A percentile compares a stretch with the other conserved stretches of the same genome.
These are phyloP conservation scores for Corylus avellana DNA, from an alignment of 306 rosid genomes.

Conservation along the genomic window DNA sequence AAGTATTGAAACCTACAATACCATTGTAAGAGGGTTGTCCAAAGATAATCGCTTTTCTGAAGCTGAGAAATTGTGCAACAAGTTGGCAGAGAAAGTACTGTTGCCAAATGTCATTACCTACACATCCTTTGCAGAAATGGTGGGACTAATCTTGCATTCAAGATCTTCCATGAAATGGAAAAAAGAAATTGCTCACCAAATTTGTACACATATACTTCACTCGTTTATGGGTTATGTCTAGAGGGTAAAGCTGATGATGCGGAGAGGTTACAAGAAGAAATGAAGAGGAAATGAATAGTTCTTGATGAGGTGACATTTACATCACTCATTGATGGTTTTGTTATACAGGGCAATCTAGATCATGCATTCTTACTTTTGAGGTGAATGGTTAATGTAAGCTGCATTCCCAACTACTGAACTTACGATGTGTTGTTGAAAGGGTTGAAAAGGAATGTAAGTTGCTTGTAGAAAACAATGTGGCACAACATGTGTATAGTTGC, in stretches of 20 bases:
- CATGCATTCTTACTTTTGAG: conserved; percentile 36
- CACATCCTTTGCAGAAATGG: conserved; percentile 43
- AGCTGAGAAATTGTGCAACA: conserved; percentile 28
- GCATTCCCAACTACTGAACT: conserved; percentile 44
- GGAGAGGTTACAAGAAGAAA: conserved; percentile 41
- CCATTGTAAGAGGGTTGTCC: conserved; percentile 40
- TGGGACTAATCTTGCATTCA: conserved; percentile 35
- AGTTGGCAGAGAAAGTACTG: conserved; percentile 36
- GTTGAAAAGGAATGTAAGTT: conserved; percentile 32
- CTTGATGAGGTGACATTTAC: conserved; percentile 50
- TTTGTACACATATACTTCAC: conserved; percentile 41
- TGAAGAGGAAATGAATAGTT: conserved; percentile 37
- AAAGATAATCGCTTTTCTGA: conserved; percentile 30
- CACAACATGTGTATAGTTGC: conserved; percentile 21
- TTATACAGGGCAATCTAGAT: conserved; percentile 40
- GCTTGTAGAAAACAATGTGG: conserved; percentile 25
- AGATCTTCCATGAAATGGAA: conserved; percentile 44
- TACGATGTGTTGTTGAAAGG: conserved; percentile 36
- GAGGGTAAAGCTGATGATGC: conserved; percentile 47
- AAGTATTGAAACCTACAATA: conserved; percentile 43
- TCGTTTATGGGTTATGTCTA: conserved; percentile 44
- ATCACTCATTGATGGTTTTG: conserved; percentile 48
- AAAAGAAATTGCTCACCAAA: conserved; percentile 37
- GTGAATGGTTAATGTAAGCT: conserved; percentile 37
- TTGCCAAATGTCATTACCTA: conserved; percentile 44